Conservation (phyloP, 1,284 basidiomycete species). For the Bjerkandera adusta region DNA sequence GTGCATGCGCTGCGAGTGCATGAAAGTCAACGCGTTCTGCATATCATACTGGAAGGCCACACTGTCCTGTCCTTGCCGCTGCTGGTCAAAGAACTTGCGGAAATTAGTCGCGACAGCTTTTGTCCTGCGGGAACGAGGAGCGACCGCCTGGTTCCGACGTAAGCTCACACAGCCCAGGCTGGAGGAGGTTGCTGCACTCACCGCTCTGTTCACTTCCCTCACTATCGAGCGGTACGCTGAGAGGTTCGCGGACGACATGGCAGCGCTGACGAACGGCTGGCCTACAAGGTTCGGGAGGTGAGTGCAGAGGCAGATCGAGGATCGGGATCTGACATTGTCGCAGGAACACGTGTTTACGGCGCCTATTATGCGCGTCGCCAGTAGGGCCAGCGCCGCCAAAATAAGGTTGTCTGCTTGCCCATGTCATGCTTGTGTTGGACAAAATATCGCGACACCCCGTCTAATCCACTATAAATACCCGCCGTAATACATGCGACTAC, state of each 20-base stretch:
- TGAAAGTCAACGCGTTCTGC: constrained; percentile 67
- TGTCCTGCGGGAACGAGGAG: constrained; percentile 44
- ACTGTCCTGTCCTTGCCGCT: constrained; percentile 25
- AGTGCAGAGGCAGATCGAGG: constrained; percentile 1
- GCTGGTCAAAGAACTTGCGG: constrained; percentile 55
- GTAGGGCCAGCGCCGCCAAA: no score
- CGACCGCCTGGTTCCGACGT: constrained; percentile 37
- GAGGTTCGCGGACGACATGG: constrained; percentile 13
- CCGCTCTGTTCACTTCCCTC: constrained; percentile 42
- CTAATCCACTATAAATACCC: no score
- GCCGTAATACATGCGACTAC: no score
- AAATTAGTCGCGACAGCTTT: constrained; percentile 47
- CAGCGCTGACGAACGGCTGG: no score
- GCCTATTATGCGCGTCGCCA: no score
- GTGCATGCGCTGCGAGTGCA: constrained; percentile 65
- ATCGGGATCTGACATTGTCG: no score
- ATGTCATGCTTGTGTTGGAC: no score
- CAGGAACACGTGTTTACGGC: no score
- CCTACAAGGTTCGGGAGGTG: no score
- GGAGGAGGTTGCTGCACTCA: constrained; percentile 27
- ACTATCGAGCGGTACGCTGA: constrained; percentile 42
- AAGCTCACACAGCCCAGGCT: constrained; percentile 9
- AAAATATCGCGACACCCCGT: no score
- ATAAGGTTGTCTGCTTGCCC: no score
- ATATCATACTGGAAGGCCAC: constrained; percentile 45